Evolutionary conservation across 2,329 filamentous ascomycete genomes (phyloP).

Genomic region (Aspergillus costaricaensis): DNA sequence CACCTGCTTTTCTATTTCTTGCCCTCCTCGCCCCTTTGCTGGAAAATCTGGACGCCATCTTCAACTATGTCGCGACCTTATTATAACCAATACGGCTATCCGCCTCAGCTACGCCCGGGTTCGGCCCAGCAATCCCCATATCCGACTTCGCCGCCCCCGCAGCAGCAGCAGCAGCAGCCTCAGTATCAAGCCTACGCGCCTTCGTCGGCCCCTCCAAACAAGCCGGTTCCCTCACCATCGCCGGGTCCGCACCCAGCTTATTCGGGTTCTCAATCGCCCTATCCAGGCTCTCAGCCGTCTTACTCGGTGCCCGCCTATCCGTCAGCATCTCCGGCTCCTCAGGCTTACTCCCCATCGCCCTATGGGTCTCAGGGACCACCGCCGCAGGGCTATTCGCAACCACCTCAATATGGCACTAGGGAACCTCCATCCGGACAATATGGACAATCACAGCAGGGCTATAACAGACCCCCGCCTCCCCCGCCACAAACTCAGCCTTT

Average conservation of each 20-base stretch:
- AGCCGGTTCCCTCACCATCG: constrained; percentile 34
- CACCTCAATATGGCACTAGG: constrained; percentile 29
- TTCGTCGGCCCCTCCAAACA: constrained; percentile 32
- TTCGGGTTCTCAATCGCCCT: constrained; percentile 15
- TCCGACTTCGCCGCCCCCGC: constrained; percentile 34
- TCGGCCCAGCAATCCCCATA: constrained; percentile 38
- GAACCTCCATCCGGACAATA: constrained; percentile 20
- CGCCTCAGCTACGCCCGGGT: constrained; percentile 35
- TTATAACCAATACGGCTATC: constrained; percentile 37
- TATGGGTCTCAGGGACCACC: constrained; percentile 35
- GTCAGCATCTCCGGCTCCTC: constrained; percentile 27
- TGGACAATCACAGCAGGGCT: constrained; percentile 34
- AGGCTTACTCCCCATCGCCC: constrained; percentile 45
- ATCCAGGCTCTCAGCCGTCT: constrained; percentile 27
- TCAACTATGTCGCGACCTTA: constrained; percentile 41
- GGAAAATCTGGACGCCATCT: constrained; percentile 16
- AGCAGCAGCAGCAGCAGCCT: constrained; percentile 39
- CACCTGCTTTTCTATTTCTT: constrained; percentile 7
- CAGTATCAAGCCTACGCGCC: constrained; percentile 41
- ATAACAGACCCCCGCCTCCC: constrained; percentile 46
- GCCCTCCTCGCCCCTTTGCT: constrained; percentile 7
- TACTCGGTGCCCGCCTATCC: constrained; percentile 1
- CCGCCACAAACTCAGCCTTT: constrained; percentile 41
- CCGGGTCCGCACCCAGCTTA: constrained; percentile 9
- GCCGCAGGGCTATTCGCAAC: constrained; percentile 28